phyloP scores from a whole-genome alignment of 257 asterid species.

The Nicotiana noctiflora region DNA sequence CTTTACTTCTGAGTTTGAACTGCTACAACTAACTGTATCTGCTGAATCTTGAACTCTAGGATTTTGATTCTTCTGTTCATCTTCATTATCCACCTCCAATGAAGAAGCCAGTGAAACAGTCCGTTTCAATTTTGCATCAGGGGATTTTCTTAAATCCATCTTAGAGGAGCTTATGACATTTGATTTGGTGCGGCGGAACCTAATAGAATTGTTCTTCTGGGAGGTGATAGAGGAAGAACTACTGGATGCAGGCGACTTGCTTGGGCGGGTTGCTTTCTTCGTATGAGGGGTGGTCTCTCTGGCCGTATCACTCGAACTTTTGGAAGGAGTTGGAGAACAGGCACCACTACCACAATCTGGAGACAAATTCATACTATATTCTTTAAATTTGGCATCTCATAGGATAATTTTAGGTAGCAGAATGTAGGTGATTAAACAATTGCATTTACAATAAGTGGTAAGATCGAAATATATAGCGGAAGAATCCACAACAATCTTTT shows the following conservation, averaged over 20 bases:
- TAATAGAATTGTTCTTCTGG: slow-evolving; percentile 28
- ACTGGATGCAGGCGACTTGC: slow-evolving; percentile 30
- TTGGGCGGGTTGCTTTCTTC: slow-evolving; percentile 19
- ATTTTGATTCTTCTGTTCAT: slow-evolving; percentile 7
- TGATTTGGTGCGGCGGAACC: slow-evolving; percentile 26
- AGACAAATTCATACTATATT: neutral
- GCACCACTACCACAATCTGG: slow-evolving; percentile 42
- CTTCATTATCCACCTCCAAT: slow-evolving; percentile 8
- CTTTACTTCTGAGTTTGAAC: slow-evolving; percentile 14
- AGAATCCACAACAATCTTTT: neutral
- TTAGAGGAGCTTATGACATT: slow-evolving; percentile 24
- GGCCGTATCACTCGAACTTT: slow-evolving; percentile 14
- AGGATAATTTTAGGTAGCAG: neutral
- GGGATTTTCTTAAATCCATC: slow-evolving; percentile 22
- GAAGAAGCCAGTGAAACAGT: slow-evolving; percentile 1
- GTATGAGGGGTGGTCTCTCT: slow-evolving; percentile 36
- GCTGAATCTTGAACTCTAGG: neutral
- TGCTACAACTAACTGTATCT: slow-evolving; percentile 12
- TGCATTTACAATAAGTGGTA: neutral
- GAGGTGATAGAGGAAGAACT: slow-evolving; percentile 26
- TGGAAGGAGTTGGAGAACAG: slow-evolving; percentile 25
- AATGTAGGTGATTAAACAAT: neutral
- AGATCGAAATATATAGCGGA: neutral
- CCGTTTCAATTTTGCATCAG: slow-evolving; percentile 11
- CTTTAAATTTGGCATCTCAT: neutral